Evolutionary conservation across 495 filamentous ascomycete genomes (phyloP).

Genomic region (Clohesyomyces aquaticus): DNA sequence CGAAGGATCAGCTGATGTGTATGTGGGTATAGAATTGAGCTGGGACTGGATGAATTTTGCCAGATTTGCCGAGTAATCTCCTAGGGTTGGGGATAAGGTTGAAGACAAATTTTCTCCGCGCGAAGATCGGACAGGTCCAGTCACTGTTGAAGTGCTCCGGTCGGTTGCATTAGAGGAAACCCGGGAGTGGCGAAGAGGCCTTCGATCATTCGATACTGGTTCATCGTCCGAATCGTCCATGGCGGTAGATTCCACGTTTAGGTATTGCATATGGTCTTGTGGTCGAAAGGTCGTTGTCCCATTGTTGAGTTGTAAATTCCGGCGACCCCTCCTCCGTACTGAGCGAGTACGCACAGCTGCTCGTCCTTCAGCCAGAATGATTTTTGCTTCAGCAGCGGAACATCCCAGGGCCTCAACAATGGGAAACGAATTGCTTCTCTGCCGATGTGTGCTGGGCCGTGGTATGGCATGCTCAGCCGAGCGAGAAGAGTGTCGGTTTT

Average conservation of each 20-base stretch:
- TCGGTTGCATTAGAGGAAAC: slow-evolving; percentile 22
- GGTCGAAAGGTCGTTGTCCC: slow-evolving; percentile 7
- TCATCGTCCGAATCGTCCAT: background rate
- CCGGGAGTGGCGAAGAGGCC: slow-evolving; percentile 10
- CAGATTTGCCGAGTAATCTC: slow-evolving; percentile 29
- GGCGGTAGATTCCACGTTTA: slow-evolving; percentile 1
- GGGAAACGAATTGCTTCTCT: slow-evolving; percentile 33
- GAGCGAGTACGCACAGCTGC: slow-evolving; percentile 30
- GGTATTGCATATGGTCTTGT: slow-evolving; percentile 24
- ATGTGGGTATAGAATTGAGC: slow-evolving; percentile 28
- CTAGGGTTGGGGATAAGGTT: slow-evolving; percentile 3
- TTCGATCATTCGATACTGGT: background rate
- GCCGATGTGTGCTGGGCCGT: slow-evolving; percentile 16
- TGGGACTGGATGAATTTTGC: slow-evolving; percentile 32
- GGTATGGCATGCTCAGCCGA: background rate
- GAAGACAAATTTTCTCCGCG: background rate
- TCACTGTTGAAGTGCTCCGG: slow-evolving; percentile 20
- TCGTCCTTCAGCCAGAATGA: slow-evolving; percentile 31
- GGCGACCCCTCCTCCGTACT: slow-evolving; percentile 8
- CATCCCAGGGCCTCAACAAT: slow-evolving; percentile 34
- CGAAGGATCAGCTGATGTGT: slow-evolving; percentile 5
- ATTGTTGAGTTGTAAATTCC: background rate
- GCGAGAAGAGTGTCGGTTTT: slow-evolving; percentile 30
- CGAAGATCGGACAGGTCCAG: background rate
- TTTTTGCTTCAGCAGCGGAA: slow-evolving; percentile 27